Evolutionary conservation across 2,329 filamentous ascomycete genomes (phyloP).

Genomic region (Pleoardoris graminearum): DNA sequence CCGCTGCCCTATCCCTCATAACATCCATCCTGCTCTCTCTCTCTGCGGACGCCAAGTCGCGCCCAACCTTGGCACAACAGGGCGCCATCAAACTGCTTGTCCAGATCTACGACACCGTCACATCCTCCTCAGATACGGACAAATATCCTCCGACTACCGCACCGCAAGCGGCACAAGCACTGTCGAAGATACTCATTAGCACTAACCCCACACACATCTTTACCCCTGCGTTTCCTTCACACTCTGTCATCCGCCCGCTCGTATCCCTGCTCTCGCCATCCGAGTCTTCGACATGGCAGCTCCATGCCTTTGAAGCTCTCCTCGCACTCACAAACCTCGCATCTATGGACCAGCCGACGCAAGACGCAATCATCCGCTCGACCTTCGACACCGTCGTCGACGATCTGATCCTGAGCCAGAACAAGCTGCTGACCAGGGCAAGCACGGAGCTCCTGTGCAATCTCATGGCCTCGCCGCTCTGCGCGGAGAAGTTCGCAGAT

Average conservation of each 20-base stretch:
- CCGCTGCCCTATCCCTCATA: slow-evolving; percentile 71
- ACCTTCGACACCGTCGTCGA: slow-evolving; percentile 74
- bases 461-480: slow-evolving; percentile 70
- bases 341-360: slow-evolving; percentile 66
- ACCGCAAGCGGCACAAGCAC: slow-evolving; percentile 72
- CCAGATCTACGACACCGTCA: slow-evolving; percentile 65
- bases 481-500: slow-evolving; percentile 70
- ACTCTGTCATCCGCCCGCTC: slow-evolving; percentile 81
- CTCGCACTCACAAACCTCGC: slow-evolving; percentile 94
- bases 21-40: slow-evolving; percentile 78
- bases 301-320: slow-evolving; percentile 87
- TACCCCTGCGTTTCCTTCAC: slow-evolving; percentile 70
- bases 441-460: slow-evolving; percentile 91
- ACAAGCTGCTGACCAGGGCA: slow-evolving; percentile 76
- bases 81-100: slow-evolving; percentile 88
- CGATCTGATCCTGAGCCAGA: slow-evolving; percentile 77
- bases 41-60: slow-evolving; percentile 71
- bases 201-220: slow-evolving; percentile 86
- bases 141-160: slow-evolving; percentile 35
- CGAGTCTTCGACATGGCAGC: slow-evolving; percentile 63
- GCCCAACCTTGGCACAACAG: slow-evolving; percentile 85
- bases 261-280: slow-evolving; percentile 72
- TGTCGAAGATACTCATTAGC: slow-evolving; percentile 84
- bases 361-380: slow-evolving; percentile 70
- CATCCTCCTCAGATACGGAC: slow-evolving; percentile 32